Evolutionary conservation across 345 rosid species (phyloP).

Genomic region (Luvunga scandens): DNA sequence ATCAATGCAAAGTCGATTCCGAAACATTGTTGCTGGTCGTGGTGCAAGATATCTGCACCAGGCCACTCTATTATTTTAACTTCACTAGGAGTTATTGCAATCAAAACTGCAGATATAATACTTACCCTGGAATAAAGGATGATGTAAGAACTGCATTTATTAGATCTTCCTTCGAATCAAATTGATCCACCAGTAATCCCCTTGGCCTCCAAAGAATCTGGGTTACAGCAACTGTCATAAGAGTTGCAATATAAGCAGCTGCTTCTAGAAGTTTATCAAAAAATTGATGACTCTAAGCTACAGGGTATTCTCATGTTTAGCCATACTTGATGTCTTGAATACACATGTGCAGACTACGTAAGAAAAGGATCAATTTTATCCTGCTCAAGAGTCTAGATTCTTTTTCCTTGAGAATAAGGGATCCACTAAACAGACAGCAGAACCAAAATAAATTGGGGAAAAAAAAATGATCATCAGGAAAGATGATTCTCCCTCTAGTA

Average conservation of each 20-base stretch:
- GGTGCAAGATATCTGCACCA: constrained; percentile 89
- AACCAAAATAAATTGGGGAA: too few relatives aligned
- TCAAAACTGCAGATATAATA: constrained; percentile 9
- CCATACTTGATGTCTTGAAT: neutral
- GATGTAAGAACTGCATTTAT: constrained; percentile 87
- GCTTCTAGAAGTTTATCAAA: neutral
- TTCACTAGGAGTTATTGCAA: constrained; percentile 7
- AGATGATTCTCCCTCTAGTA: constrained; percentile 1
- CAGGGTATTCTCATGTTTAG: neutral
- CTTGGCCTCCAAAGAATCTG: constrained; percentile 90
- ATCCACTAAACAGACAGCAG: neutral
- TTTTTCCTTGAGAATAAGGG: neutral
- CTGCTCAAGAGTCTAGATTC: neutral
- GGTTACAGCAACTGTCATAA: constrained; percentile 83
- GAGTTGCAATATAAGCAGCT: constrained; percentile 14
- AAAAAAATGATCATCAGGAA: neutral
- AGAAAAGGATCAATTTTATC: neutral
- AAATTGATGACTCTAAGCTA: constrained; percentile 8
- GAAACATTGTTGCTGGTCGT: constrained; percentile 79
- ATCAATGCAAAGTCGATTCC: constrained; percentile 83
- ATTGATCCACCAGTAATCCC: constrained; percentile 92
- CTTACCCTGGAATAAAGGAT: constrained; percentile 89
- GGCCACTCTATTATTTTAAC: constrained; percentile 13
- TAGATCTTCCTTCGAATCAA: constrained; percentile 86
- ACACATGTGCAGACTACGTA: neutral